These are phyloP conservation scores for Leccinum arenicola DNA, from an alignment of 768 basidiomycete genomes.

Conservation along the genomic window DNA sequence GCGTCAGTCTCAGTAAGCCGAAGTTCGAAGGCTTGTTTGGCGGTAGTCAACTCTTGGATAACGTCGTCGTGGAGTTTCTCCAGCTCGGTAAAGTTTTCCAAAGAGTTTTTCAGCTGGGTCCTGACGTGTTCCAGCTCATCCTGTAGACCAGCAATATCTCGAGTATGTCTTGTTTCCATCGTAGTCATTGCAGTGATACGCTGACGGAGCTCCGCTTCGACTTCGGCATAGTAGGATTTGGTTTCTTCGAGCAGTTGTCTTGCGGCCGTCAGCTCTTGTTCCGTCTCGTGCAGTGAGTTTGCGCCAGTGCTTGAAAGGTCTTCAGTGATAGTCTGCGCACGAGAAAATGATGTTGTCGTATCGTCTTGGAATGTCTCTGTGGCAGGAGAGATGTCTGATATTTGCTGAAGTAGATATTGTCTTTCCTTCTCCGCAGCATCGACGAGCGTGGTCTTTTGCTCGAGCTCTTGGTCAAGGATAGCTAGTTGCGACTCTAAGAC, in stretches of 20 bases:
- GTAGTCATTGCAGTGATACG: slow-evolving; percentile 24
- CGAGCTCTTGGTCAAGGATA: slow-evolving; percentile 15
- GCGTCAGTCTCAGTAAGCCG: slow-evolving; percentile 26
- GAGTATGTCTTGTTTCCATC: slow-evolving; percentile 7
- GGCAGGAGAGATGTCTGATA: slow-evolving; percentile 6
- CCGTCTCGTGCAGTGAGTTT: slow-evolving; percentile 34
- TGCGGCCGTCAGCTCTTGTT: slow-evolving; percentile 35
- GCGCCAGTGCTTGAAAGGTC: neutral
- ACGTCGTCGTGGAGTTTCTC: slow-evolving; percentile 25
- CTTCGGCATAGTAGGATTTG: slow-evolving; percentile 33
- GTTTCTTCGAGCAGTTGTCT: slow-evolving; percentile 33
- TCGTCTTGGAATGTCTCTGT: neutral
- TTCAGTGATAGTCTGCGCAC: neutral
- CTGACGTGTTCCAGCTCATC: slow-evolving; percentile 26
- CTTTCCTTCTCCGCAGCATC: slow-evolving; percentile 10
- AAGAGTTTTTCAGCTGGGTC: slow-evolving; percentile 20
- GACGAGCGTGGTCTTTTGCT: slow-evolving; percentile 5
- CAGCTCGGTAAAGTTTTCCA: slow-evolving; percentile 25
- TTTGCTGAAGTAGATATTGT: slow-evolving; percentile 8
- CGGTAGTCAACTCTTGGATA: slow-evolving; percentile 21
- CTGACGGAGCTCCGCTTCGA: slow-evolving; percentile 31
- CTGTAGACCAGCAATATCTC: slow-evolving; percentile 22
- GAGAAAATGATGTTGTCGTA: neutral
- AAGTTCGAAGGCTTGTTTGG: slow-evolving; percentile 31
- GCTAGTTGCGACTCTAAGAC: slow-evolving; percentile 20